Evolutionary conservation across 768 basidiomycete genomes (phyloP), one percentile per base, ranked within the genome.

Genomic region (Kwoniella bestiolae): DNA sequence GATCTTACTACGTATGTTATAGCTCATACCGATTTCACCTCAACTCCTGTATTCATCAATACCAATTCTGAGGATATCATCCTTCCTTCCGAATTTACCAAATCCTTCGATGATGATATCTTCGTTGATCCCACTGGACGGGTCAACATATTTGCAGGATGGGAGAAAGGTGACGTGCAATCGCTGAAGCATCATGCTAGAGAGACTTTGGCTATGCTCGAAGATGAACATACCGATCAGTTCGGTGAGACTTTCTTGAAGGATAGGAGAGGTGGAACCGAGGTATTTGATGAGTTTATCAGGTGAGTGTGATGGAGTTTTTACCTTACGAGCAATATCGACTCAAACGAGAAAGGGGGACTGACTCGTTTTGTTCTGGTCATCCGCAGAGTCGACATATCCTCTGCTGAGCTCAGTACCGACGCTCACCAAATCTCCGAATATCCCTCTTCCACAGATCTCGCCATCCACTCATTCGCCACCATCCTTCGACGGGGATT

Each of bases 81-180:
- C 28, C 64, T 70, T 0, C 59, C 50, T 38, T 62, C 62, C 26
- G 79, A 82, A 3, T 77, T 82, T 55, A 52, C 73, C 31, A 49
- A 49, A 4, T 68, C 72, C 0, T 78, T 68, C 28, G 11, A 84
- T 3, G 21, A 41, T 18, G 85, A 88, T 7, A 84, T 90, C 21
- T 87, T 95, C 55, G 89, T 95, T 1, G 94, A 94, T 73, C 86
- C 89, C 1, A 85, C 87, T 0, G 91, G 92, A 0, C 84, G 85
- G 7, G 83, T 90, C 51, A 98, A 99, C 76, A 74, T 94, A 9
- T 80, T 95, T 23, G 86, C 88, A 0, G 88, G 86, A 8, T 86
- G 94, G 31, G 91, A 94, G 21, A 70, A 87, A 14, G 86, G 90
- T 2, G 93, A 92, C 1, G 83, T 98, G 1, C 86, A 90, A 55